Conservation (phyloP, 2,329 filamentous ascomycete species). For the Penicillium sp. region DNA sequence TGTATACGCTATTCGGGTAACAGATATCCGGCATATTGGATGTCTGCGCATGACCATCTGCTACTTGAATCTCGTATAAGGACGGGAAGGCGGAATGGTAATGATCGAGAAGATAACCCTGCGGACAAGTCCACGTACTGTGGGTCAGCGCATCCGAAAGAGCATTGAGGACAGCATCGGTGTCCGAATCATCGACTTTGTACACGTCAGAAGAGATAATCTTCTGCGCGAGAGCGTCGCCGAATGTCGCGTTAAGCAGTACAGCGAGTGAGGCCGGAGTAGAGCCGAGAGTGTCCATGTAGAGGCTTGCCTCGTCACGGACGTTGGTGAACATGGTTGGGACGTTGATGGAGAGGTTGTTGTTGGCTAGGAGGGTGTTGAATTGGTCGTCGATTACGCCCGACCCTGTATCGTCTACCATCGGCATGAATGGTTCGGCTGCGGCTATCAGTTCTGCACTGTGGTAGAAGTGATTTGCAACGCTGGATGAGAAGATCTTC, state of each 20-base stretch:
- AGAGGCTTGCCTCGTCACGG: constrained; percentile 24
- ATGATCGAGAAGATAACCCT: constrained; percentile 6
- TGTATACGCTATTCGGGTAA: constrained; percentile 22
- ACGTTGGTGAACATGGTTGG: constrained; percentile 29
- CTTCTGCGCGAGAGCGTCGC: constrained; percentile 10
- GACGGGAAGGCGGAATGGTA: constrained; percentile 8
- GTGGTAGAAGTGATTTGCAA: constrained; percentile 18
- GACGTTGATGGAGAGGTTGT: constrained; percentile 23
- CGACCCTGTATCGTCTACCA: constrained; percentile 22
- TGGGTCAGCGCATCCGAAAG: constrained; percentile 8
- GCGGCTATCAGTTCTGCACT: constrained; percentile 13
- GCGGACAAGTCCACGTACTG: constrained; percentile 10
- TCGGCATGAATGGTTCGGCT: constrained; percentile 25
- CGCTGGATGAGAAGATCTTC: background rate
- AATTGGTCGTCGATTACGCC: constrained; percentile 29
- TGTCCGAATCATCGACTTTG: constrained; percentile 9
- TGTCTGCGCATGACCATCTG: constrained; percentile 22
- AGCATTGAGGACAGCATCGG: constrained; percentile 17
- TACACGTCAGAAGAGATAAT: constrained; percentile 15
- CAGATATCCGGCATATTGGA: constrained; percentile 18
- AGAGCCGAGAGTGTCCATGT: constrained; percentile 11
- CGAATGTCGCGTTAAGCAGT: constrained; percentile 15
- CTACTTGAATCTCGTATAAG: constrained; percentile 22
- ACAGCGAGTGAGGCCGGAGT: constrained; percentile 8
- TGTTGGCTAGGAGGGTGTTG: constrained; percentile 17